Conservation (phyloP, 2,329 filamentous ascomycete genomes). For the Parafenestella ontariensis region DNA sequence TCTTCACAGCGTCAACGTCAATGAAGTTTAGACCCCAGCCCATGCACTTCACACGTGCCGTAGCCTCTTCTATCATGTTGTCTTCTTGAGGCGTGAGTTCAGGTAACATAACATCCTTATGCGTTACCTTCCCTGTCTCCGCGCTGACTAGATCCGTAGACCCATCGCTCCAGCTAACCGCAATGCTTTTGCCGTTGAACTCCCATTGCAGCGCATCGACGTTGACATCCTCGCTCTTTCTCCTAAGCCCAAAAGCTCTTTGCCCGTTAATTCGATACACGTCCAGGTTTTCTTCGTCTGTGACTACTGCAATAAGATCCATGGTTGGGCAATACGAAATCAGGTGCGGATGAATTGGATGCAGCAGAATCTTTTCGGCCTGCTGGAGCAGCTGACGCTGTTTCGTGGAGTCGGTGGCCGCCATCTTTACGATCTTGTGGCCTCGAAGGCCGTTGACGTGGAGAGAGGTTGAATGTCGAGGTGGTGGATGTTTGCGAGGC, state of each 20-base stretch:
- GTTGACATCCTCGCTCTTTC: conserved; percentile 43
- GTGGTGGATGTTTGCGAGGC: conserved; percentile 20
- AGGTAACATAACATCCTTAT: conserved; percentile 57
- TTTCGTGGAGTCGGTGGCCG: conserved; percentile 4
- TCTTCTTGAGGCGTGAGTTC: not conserved
- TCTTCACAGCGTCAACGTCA: conserved; percentile 55
- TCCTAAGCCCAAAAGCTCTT: conserved; percentile 63
- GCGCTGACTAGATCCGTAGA: conserved; percentile 77
- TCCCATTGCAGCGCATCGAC: conserved; percentile 56
- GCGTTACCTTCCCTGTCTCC: conserved; percentile 81
- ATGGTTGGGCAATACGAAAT: conserved; percentile 83
- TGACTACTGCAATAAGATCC: conserved; percentile 79
- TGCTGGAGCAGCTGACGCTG: conserved; percentile 43
- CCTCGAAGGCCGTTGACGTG: conserved; percentile 13
- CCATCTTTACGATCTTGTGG: conserved; percentile 10
- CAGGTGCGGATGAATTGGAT: conserved; percentile 62
- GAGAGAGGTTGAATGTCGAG: conserved; percentile 4
- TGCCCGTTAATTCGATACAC: conserved; percentile 83
- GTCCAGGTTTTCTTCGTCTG: conserved; percentile 71
- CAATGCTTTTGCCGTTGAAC: conserved; percentile 71
- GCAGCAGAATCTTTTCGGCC: conserved; percentile 51
- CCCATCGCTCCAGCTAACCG: conserved; percentile 84
- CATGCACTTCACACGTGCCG: conserved; percentile 52
- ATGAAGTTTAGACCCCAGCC: conserved; percentile 65
- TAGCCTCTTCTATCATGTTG: conserved; percentile 5